Evolutionary conservation across 768 basidiomycete genomes (phyloP), one percentile per base, ranked within the genome.

Genomic region (Strobilomyces dryophilus): DNA sequence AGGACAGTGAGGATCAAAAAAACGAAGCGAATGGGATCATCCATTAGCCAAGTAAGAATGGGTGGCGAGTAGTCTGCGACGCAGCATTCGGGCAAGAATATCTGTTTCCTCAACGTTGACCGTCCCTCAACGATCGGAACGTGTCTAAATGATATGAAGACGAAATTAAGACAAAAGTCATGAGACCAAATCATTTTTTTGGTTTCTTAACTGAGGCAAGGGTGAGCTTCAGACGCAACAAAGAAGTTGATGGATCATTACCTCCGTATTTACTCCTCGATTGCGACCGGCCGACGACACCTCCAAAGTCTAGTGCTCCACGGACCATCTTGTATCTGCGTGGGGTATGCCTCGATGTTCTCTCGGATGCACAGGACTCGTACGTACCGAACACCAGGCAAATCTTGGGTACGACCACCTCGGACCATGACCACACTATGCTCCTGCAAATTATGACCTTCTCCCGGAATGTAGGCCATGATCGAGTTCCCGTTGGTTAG

Each of bases 371-470:
- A 51, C 11, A 39, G n/a, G 41, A 27, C 18, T n/a, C 12, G 18
- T 21, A 71, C 82, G 47, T 61, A 97, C 97, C 90, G 84, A 27
- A 98, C 91, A 80, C 97, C 95, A 35, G 95, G 95, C 69, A 98
- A 78, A 85, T 99, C 97, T 76, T 98, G 95, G 2, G 93, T 87
- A 73, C 93, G 82, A 14, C 97, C 97, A 5, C 97, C 97, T 62
- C 95, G 76, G n/a, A 98, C 82, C 41, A 98, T 71, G 2, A 98
- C 94, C 5, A 98, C 95, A 71, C 87, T 89, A 65, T 99, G 97
- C 68, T 98, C 97, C 73, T 98, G 97, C 63, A 98, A 71, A 66
- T 97, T 98, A 69, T 98, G 95, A 1, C 97, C 97, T 66, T 98
- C 97, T 61, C 97, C 97, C 42, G 88, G 90, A 53, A 98, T 92